Base-by-base conservation (phyloP, 345 rosid species). In the Eucalyptus victrix region DNA sequence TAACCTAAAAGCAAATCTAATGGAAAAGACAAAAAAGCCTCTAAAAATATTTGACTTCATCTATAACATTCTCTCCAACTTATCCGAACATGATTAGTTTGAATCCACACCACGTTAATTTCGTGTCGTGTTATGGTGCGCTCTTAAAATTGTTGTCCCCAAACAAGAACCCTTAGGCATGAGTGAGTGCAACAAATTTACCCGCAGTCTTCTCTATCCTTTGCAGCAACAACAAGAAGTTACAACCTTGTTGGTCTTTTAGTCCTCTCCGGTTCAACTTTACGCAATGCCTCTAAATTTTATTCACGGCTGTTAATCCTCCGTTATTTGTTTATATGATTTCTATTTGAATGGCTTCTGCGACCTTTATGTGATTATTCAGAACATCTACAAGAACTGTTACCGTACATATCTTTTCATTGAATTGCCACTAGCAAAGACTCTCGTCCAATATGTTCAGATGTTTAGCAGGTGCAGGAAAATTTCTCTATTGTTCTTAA, bases 21-120 rank as follows among this genome's bases (percentile, higher is more conserved):
- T 50, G 0, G 0, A 50, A 50, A 50, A 50, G 1, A 50, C 53
- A 15, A 50, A 50, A 49, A 50, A 50, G 1, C 18, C 1, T 0
- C 18, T 15, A 50, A 50, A 50, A 50, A 50, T 50, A 50, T 50
- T 5, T 50, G 7, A 1, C 53, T 50, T 50, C 53, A 50, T 49
- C 18, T 50, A 50, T 50, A 50, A 15, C 53, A 32, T 69, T 69
- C 23, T 69, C 80, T 34, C 24, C 14, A 34, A 34, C 12, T 69
- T 7, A 69, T 69, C 26, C 4, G 4, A 69, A 34, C 24, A 69
- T 4, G 4, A 69, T 69, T 34, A 5, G 13, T 5, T 9, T 34
- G 24, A 34, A 69, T 69, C 44, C 13, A 65, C 3, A 8, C 21
- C 76, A 1, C 1, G 1, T 9, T 65, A n/a, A 65, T 65, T 65